A percentile compares a stretch with the other conserved stretches of the same genome.
phyloP scores from a whole-genome alignment of 1,284 basidiomycete species.

The Cerioporus squamosus region DNA sequence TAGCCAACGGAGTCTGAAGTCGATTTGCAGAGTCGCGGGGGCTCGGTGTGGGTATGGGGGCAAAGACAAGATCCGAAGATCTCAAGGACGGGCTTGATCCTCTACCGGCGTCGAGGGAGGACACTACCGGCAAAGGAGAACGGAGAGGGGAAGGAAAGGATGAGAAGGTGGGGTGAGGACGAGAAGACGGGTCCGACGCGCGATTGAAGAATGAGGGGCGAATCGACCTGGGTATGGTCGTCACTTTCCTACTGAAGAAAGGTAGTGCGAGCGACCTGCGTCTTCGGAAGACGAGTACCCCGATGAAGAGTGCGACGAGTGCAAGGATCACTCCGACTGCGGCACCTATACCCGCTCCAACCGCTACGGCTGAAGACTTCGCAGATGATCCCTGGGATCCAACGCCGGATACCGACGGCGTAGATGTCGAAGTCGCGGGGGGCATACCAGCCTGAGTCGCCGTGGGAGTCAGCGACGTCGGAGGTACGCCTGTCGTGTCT shows the following conservation, averaged over 20 bases:
- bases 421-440: too few species aligned
- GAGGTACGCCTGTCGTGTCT: too few species aligned
- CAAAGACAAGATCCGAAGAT: not conserved
- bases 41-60: not conserved
- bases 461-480: too few species aligned
- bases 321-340: not conserved
- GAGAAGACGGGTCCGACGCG: not conserved
- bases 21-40: not conserved
- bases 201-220: too few species aligned
- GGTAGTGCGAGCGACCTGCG: not conserved
- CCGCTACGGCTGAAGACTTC: not conserved
- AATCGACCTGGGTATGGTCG: not conserved
- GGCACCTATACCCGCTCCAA: not conserved
- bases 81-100: too few species aligned
- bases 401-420: not conserved
- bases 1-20: not conserved
- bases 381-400: not conserved
- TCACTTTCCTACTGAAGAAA: not conserved
- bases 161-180: not conserved
- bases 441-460: too few species aligned
- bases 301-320: not conserved
- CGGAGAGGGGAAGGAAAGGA: not conserved
- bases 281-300: not conserved
- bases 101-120: not conserved
- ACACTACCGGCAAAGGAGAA: not conserved